Evolutionary conservation across 2,329 filamentous ascomycete genomes (phyloP).

Genomic region (Cercospora sp.): DNA sequence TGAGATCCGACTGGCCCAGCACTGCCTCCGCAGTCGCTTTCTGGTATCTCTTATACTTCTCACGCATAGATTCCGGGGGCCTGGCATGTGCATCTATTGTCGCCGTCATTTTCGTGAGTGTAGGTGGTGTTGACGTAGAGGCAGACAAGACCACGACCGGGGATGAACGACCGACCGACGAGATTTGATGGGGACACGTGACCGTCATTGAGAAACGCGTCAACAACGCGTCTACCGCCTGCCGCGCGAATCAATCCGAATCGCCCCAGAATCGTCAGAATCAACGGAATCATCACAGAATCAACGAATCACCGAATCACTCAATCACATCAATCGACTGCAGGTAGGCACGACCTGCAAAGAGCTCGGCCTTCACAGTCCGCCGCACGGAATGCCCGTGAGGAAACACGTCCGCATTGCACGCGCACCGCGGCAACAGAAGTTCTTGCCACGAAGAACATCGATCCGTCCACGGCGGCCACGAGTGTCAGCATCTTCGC

Average conservation of each 20-base stretch:
- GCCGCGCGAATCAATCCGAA: too few species aligned
- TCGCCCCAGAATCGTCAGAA: too few species aligned
- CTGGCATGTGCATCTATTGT: constrained; percentile 72
- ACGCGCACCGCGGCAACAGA: constrained; percentile 20
- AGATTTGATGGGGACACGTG: background rate
- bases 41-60: constrained; percentile 73
- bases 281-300: background rate
- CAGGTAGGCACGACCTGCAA: background rate
- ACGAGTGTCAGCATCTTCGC: constrained; percentile 1
- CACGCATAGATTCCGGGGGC: constrained; percentile 68
- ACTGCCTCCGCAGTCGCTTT: constrained; percentile 58
- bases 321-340: background rate
- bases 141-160: background rate
- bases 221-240: background rate
- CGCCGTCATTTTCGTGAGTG: constrained; percentile 15
- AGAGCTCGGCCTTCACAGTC: background rate
- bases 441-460: constrained; percentile 14
- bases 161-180: background rate
- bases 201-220: background rate
- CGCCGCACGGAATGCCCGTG: constrained; percentile 15
- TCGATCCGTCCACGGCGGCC: constrained; percentile 14
- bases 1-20: constrained; percentile 29
- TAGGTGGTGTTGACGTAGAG: background rate
- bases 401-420: constrained; percentile 13
- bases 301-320: background rate